Base-by-base conservation (phyloP, 2,329 filamentous ascomycete species). In the Fusarium algeriense region DNA sequence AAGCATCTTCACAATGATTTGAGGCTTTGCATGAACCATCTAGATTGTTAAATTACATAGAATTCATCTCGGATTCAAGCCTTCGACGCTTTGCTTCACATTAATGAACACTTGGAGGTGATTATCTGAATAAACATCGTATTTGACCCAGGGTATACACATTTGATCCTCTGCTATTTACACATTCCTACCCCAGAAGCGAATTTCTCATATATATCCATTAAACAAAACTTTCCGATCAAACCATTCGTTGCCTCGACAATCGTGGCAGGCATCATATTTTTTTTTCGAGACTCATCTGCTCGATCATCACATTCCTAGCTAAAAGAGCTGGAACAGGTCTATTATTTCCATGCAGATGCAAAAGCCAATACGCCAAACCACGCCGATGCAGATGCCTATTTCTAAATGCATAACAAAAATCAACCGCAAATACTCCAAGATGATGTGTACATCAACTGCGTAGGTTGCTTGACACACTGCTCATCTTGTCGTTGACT, bases 401-500 rank as follows among this genome's bases (percentile, higher is more conserved):
- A 54, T 48, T 62, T 64, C 49, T 43, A 70, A 56, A 73, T 67
- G 40, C 55, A 53, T 41, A 57, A 63, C 50, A 60, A 59, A 44
- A 73, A 60, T 52, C 46, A 70, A 53, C 46, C 64, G 46, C 54
- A 65, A 55, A 44, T 28, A 44, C 23, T 40, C 28, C 28, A 44
- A 55, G 15, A 45, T 49, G 28, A 43, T 41, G n/a, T n/a, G 35
- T 26, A 26, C 44, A 58, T 78, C 73, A 83, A 52, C 78, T 79
- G 63, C 79, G 78, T 43, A 84, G 76, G 54, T 80, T 86, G 71
- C 82, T 86, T 28, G 81, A 83, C 19, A 87, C 81, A 48, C 83
- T 86, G 75, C 84, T 88, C 73, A 87, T 80, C 37, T 83, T 86
- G 48, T 85, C 84, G 67, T 80, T 84, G 58, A 86, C 76, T 63